Evolutionary conservation across 2,329 filamentous ascomycete genomes (phyloP).

Genomic region (Anthostomella pinea): DNA sequence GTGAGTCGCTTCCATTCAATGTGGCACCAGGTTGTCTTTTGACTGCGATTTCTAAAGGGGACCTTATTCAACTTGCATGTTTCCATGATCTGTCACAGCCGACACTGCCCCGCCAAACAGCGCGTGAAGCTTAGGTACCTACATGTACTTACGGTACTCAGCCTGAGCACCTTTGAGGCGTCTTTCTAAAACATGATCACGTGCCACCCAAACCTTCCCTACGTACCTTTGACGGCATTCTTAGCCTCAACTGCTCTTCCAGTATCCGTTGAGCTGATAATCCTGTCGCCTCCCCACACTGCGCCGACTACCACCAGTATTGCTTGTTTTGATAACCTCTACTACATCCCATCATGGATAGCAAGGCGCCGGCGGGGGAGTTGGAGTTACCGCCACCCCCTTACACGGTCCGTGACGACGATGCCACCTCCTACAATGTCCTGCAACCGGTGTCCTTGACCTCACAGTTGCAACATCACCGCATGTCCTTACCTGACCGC

Average conservation of each 20-base stretch:
- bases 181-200: slow-evolving; percentile 7
- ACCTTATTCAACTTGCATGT: no score
- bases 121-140: no score
- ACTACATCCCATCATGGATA: slow-evolving; percentile 4
- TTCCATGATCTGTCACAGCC: no score
- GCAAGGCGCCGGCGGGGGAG: slow-evolving; percentile 1
- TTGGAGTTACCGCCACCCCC: slow-evolving; percentile 24
- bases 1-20: no score
- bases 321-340: no score
- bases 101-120: no score
- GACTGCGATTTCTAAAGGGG: no score
- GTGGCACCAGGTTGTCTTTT: no score
- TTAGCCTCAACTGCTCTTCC: background rate
- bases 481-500: slow-evolving; percentile 35
- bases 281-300: no score
- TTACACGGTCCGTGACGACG: slow-evolving; percentile 17
- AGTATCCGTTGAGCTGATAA: no score
- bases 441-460: slow-evolving; percentile 16
- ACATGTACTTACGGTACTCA: no score
- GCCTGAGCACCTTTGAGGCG: slow-evolving; percentile 3
- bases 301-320: no score
- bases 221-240: background rate
- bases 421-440: slow-evolving; percentile 4
- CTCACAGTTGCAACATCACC: slow-evolving; percentile 30
- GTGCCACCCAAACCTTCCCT: slow-evolving; percentile 2